Percentiles rank a stretch among this genome's conserved stretches.
Conservation (phyloP, 371 early-diverging fungal genomes). For the Syncephalastrum contaminatum region DNA sequence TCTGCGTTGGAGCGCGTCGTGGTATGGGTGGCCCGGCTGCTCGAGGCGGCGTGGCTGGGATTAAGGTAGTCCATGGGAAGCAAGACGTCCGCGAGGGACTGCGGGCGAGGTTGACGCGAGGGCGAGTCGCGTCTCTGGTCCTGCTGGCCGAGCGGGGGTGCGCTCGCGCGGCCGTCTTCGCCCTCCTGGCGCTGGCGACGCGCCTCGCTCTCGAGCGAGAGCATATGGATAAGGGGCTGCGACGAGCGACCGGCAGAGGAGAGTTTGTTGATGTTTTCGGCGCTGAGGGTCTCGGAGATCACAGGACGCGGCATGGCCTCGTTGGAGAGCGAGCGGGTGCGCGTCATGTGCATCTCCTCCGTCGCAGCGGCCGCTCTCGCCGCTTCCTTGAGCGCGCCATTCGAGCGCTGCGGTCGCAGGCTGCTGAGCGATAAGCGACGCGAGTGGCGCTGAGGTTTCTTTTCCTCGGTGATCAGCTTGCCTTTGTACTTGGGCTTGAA, state of each 20-base stretch:
- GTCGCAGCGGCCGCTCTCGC: neutral
- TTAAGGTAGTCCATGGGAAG: constrained; percentile 17
- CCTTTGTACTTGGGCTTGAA: constrained; percentile 15
- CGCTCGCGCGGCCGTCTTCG: too few species aligned
- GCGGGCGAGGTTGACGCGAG: neutral
- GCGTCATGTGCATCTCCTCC: constrained; percentile 5
- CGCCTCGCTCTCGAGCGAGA: constrained; percentile 23
- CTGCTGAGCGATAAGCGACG: constrained; percentile 20
- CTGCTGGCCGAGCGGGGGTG: too few species aligned
- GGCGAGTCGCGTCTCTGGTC: neutral
- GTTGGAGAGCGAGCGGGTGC: constrained; percentile 14
- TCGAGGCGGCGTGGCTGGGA: too few species aligned
- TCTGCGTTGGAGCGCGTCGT: neutral
- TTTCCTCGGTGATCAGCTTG: neutral
- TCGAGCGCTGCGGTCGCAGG: constrained; percentile 22
- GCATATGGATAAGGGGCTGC: constrained; percentile 25
- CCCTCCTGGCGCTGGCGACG: constrained; percentile 17
- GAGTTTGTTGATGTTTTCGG: constrained; percentile 12
- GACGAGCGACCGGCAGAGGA: constrained; percentile 15
- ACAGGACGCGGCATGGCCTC: constrained; percentile 7
- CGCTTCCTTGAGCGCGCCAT: constrained; percentile 9
- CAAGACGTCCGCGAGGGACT: constrained; percentile 21
- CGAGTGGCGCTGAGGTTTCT: neutral
- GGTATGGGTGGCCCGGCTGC: neutral
- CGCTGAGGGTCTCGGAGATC: constrained; percentile 9